Conservation (phyloP, 345 rosid species). For the Abelmoschus esculentus region DNA sequence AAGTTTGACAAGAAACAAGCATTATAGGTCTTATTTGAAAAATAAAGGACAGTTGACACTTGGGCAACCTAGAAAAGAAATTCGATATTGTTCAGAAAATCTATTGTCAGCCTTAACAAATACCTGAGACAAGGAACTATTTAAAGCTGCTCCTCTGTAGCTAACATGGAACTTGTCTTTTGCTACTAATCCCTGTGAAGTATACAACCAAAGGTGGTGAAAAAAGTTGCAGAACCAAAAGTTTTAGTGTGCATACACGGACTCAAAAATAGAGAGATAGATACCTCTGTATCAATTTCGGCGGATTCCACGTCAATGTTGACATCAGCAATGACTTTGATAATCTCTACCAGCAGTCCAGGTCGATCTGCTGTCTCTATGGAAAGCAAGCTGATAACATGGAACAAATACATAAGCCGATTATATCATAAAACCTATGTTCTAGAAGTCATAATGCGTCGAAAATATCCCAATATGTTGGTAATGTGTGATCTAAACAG, state of each 20-base stretch:
- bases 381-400: constrained; percentile 56
- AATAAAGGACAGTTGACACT: background rate
- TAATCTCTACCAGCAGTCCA: constrained; percentile 83
- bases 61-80: background rate
- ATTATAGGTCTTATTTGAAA: background rate
- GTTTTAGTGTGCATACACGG: background rate
- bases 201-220: constrained; percentile 2
- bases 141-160: constrained; percentile 82
- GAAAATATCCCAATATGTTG: background rate
- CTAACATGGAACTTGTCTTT: constrained; percentile 93
- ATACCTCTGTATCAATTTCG: constrained; percentile 90
- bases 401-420: constrained; percentile 4
- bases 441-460: background rate
- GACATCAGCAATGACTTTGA: constrained; percentile 68
- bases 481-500: background rate
- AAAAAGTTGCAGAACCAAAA: too few species aligned
- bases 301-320: constrained; percentile 87
- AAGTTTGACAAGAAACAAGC: background rate
- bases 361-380: constrained; percentile 95
- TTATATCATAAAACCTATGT: background rate
- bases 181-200: constrained; percentile 72
- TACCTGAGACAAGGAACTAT: constrained; percentile 74
- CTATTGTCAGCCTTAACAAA: background rate
- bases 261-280: background rate
- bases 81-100: background rate